These are phyloP conservation scores for Cladosporium sp. DNA, from an alignment of 2,329 filamentous ascomycete genomes.

Conservation along the genomic window DNA sequence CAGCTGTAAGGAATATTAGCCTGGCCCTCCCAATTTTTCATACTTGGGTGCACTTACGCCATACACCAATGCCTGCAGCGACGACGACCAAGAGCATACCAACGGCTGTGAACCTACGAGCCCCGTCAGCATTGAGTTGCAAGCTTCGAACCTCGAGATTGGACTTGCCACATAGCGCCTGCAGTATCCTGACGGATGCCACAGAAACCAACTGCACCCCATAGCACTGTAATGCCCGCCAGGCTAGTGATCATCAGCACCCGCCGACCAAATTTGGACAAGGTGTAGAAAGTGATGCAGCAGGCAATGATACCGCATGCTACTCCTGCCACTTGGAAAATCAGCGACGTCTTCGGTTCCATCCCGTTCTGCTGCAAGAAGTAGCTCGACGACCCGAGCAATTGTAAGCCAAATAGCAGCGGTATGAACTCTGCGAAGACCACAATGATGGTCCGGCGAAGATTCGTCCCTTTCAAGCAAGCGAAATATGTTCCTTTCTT, in stretches of 20 bases:
- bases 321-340: conserved; percentile 40
- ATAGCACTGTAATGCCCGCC: conserved; percentile 28
- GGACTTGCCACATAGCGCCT: conserved; percentile 4
- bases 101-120: not conserved
- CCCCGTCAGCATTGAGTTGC: conserved; percentile 5
- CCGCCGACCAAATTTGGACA: conserved; percentile 41
- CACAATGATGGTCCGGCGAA: conserved; percentile 36
- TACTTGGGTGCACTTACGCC: conserved; percentile 29
- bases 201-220: not conserved
- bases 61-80: conserved; percentile 39
- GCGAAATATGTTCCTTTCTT: conserved; percentile 26
- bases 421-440: conserved; percentile 32
- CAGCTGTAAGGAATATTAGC: conserved; percentile 17
- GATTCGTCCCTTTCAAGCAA: conserved; percentile 34
- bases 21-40: not conserved
- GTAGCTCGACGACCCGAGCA: conserved; percentile 33
- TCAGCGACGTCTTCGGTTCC: conserved; percentile 30
- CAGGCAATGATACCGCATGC: conserved; percentile 44
- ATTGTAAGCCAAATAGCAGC: conserved; percentile 32
- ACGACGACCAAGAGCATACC: conserved; percentile 45
- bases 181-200: not conserved
- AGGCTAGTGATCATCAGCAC: conserved; percentile 36
- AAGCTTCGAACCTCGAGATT: not conserved
- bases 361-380: conserved; percentile 34
- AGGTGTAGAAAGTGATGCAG: conserved; percentile 38